Base-by-base conservation (phyloP, 805 yeast genomes). In the Debaryomyces hansenii region DNA sequence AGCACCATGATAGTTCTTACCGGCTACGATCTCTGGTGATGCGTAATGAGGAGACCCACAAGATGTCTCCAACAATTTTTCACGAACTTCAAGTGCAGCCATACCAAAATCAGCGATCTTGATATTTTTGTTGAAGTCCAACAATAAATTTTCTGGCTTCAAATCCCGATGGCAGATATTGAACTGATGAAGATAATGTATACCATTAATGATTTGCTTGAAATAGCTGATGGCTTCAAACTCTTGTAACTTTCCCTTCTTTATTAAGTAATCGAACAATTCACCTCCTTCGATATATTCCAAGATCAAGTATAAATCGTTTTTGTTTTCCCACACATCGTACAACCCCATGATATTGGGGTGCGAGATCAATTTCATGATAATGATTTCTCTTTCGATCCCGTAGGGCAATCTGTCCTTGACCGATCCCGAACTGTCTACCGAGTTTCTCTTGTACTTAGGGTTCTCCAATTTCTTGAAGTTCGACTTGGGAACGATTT, bases 311-410 rank as follows among this genome's bases (percentile, higher is more conserved):
- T 84, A 87, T 47, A 94, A 74, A 49, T 92, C 96, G 60, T 89
- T 90, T 54, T 90, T 85, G 54, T 95, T 92, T 67, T 94, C 99
- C 98, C 98, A 94, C 20, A 94, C 99, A 62, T 94, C 99, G 57
- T 84, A 87, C 35, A 87, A 69, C 12, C 89, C 83, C 78, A 87
- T 77, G 38, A 87, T 87, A 62, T 87, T 86, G 27, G 87, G 85
- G 64, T 87, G 94, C 31, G 85, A 81, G 36, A 87, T 75, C 48
- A 87, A 72, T 63, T 87, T 87, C 95, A 87, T 87, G 50, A 87
- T 87, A 56, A 87, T 85, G 56, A 87, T 87, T 60, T 87, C 95
- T 52, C 95, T 74, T 63, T 87, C 95, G 40, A 87, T 86, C n/a
- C 94, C 94, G 59, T 86, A 86, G 14, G 91, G 89, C 43, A 87